Conservation (phyloP, 371 early-diverging fungal species). For the Coemansia sp. region DNA sequence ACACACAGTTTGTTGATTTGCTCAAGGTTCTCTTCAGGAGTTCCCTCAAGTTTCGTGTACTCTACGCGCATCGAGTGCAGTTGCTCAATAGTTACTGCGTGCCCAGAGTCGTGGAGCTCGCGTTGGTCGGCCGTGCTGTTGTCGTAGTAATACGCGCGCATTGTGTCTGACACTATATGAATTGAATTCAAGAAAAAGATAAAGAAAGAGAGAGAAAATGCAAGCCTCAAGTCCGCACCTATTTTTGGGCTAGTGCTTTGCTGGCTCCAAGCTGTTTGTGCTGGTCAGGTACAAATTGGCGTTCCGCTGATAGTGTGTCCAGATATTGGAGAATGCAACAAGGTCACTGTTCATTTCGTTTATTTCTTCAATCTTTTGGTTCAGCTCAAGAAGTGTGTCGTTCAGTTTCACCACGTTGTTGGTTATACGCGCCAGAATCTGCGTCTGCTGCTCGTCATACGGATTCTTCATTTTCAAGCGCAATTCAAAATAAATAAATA, state of each 20-base stretch:
- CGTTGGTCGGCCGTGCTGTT: slow-evolving; percentile 58
- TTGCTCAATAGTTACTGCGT: slow-evolving; percentile 62
- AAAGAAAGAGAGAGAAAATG: not conserved
- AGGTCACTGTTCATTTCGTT: slow-evolving; percentile 55
- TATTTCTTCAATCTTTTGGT: slow-evolving; percentile 53
- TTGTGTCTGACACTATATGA: slow-evolving; percentile 18
- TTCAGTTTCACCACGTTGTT: slow-evolving; percentile 52
- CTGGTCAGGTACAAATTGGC: slow-evolving; percentile 52
- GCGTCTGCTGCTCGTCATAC: slow-evolving; percentile 51
- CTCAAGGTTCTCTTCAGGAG: slow-evolving; percentile 54
- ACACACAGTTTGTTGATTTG: slow-evolving; percentile 68
- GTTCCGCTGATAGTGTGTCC: slow-evolving; percentile 55
- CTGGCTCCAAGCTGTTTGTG: slow-evolving; percentile 46
- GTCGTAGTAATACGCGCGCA: slow-evolving; percentile 75
- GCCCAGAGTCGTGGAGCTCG: slow-evolving; percentile 68
- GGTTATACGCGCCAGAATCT: slow-evolving; percentile 47
- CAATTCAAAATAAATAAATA: not conserved
- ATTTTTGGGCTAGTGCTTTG: not conserved
- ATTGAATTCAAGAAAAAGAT: not conserved
- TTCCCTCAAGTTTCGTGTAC: slow-evolving; percentile 70
- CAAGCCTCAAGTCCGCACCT: too few species aligned
- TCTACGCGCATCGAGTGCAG: slow-evolving; percentile 69
- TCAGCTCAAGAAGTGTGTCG: slow-evolving; percentile 45
- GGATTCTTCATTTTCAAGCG: slow-evolving; percentile 44
- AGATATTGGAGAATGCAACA: slow-evolving; percentile 54